These are phyloP conservation scores for Xylaria sp. DNA, from an alignment of 2,329 filamentous ascomycete genomes.

Conservation along the genomic window DNA sequence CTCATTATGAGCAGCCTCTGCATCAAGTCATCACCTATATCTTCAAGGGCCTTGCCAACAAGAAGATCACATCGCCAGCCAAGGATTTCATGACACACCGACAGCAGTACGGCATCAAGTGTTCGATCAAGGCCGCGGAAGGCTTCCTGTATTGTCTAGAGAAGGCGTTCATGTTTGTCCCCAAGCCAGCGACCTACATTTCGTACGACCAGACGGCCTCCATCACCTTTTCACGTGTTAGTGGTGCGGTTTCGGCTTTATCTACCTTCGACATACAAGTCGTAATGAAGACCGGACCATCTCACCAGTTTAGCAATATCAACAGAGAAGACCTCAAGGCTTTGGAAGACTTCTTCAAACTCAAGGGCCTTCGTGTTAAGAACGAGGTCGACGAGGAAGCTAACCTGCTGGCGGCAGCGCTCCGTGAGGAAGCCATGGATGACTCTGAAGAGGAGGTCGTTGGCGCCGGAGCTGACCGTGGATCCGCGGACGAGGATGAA, in stretches of 20 bases:
- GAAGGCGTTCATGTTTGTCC: constrained; percentile 98
- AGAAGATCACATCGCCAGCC: constrained; percentile 92
- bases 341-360: constrained; percentile 96
- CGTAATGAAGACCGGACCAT: constrained; percentile 83
- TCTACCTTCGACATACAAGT: constrained; percentile 98
- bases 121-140: constrained; percentile 99
- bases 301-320: constrained; percentile 98
- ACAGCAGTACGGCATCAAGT: constrained; percentile 94
- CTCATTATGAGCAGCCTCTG: constrained; percentile 92
- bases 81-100: constrained; percentile 96
- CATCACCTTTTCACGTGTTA: constrained; percentile 94
- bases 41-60: constrained; percentile 91
- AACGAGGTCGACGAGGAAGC: constrained; percentile 98
- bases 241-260: constrained; percentile 89
- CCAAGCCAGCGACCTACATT: constrained; percentile 97
- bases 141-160: constrained; percentile 96
- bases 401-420: constrained; percentile 76
- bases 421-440: constrained; percentile 82
- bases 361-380: constrained; percentile 93
- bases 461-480: constrained; percentile 73
- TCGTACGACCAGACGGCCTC: constrained; percentile 90
- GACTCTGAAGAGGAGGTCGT: constrained; percentile 84
- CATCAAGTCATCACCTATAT: constrained; percentile 94
- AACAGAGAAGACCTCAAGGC: constrained; percentile 97
- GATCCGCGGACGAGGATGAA: constrained; percentile 93